Conservation (phyloP, 805 yeast genomes). For the Pichia cabralensis region DNA sequence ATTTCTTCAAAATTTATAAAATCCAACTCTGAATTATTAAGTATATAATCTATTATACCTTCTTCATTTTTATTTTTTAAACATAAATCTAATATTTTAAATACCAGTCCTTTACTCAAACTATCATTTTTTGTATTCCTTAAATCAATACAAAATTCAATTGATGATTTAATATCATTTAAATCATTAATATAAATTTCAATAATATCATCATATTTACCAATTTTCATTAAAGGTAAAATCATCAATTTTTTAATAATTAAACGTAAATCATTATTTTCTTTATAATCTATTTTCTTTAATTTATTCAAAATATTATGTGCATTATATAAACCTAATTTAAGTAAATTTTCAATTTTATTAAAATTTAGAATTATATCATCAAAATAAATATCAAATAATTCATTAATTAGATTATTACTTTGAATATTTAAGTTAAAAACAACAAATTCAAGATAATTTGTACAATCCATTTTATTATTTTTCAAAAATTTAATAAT, state of each 20-base stretch:
- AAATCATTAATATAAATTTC: slow-evolving; percentile 50
- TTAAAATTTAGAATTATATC: slow-evolving; percentile 16
- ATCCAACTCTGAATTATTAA: slow-evolving; percentile 15
- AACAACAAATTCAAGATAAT: slow-evolving; percentile 46
- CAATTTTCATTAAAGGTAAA: slow-evolving; percentile 46
- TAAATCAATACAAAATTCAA: slow-evolving; percentile 47
- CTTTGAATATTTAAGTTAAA: slow-evolving; percentile 29
- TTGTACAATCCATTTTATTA: slow-evolving; percentile 19
- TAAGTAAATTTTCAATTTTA: slow-evolving; percentile 29
- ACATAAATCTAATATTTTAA: slow-evolving; percentile 36
- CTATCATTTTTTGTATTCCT: slow-evolving; percentile 19
- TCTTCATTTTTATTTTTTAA: slow-evolving; percentile 12
- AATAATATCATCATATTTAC: slow-evolving; percentile 53
- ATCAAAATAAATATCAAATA: slow-evolving; percentile 36
- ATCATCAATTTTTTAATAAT: slow-evolving; percentile 44
- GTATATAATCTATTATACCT: slow-evolving; percentile 23
- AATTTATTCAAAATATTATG: slow-evolving; percentile 21
- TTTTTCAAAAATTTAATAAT: slow-evolving; percentile 43
- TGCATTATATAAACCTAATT: slow-evolving; percentile 29
- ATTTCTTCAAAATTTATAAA: slow-evolving; percentile 26
- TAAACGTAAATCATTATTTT: no score
- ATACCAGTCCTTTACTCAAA: slow-evolving; percentile 26
- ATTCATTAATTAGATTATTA: slow-evolving; percentile 31
- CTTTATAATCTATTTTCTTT: slow-evolving; percentile 11
- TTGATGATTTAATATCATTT: slow-evolving; percentile 47